Conservation (phyloP, 257 asterid genomes). For the Gentiana straminea region DNA sequence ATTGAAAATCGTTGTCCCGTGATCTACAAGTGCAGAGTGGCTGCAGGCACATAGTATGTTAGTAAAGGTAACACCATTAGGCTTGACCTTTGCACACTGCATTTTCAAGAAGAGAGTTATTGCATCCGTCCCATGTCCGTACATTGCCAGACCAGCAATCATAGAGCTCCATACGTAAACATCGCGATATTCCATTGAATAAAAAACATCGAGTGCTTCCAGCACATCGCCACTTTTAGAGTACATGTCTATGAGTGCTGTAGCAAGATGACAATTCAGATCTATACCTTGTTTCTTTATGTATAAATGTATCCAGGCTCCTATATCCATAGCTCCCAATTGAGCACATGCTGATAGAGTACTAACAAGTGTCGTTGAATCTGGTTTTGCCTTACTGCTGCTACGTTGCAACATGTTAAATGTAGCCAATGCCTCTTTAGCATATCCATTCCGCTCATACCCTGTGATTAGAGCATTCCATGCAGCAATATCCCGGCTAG, state of each 20-base stretch:
- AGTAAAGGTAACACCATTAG: conserved; percentile 56
- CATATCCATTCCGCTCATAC: conserved; percentile 54
- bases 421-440: conserved; percentile 54
- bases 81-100: conserved; percentile 50
- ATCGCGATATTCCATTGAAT: conserved; percentile 38
- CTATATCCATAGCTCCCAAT: conserved; percentile 57
- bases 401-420: conserved; percentile 55
- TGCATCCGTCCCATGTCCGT: conserved; percentile 63
- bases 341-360: conserved; percentile 76
- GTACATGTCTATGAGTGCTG: conserved; percentile 73
- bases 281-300: conserved; percentile 42
- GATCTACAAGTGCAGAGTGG: conserved; percentile 69
- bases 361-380: conserved; percentile 63
- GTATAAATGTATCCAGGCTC: conserved; percentile 69
- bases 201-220: conserved; percentile 63
- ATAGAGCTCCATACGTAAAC: conserved; percentile 76
- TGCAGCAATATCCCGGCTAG: conserved; percentile 47
- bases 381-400: conserved; percentile 49
- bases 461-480: conserved; percentile 87
- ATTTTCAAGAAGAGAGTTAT: conserved; percentile 46
- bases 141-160: conserved; percentile 78
- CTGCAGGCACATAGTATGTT: conserved; percentile 67
- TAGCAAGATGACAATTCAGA: conserved; percentile 47
- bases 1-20: conserved; percentile 37
- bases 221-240: conserved; percentile 68